Conservation (phyloP, 2,329 filamentous ascomycete species). For the Exserohilum rostratum region DNA sequence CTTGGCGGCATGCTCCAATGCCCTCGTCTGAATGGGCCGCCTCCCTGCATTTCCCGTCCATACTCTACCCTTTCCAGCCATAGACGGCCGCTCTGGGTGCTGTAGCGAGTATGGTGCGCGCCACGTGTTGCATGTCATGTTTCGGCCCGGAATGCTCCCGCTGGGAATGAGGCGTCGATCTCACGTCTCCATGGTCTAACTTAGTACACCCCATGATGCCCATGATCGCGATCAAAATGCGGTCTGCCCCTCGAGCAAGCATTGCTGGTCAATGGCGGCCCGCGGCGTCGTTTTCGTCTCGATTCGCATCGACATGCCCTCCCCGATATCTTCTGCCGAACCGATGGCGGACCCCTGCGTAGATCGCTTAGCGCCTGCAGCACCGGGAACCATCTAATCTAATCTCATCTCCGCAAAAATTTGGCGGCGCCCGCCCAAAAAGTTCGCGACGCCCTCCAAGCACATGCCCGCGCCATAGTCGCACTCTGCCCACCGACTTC, state of each 20-base stretch:
- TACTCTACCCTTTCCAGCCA: constrained; percentile 16
- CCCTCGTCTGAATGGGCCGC: constrained; percentile 18
- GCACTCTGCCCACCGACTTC: background rate
- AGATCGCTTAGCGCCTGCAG: constrained; percentile 29
- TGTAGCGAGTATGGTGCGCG: constrained; percentile 9
- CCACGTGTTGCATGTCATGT: constrained; percentile 13
- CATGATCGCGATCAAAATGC: background rate
- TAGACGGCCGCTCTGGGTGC: constrained; percentile 4
- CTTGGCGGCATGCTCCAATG: constrained; percentile 24
- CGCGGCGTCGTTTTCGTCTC: background rate
- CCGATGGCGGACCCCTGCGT: constrained; percentile 19
- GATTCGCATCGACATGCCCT: background rate
- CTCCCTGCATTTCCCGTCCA: constrained; percentile 13
- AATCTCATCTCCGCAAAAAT: constrained; percentile 31
- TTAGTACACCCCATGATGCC: background rate
- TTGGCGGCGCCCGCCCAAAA: constrained; percentile 11
- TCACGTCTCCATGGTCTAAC: background rate
- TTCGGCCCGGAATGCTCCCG: constrained; percentile 3
- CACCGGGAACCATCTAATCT: constrained; percentile 27
- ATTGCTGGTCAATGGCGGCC: background rate
- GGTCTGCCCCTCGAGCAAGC: too few species aligned
- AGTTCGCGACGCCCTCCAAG: constrained; percentile 14
- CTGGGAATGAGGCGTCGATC: background rate
- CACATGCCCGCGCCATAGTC: constrained; percentile 5
- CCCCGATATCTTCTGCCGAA: background rate